Conservation (phyloP, 352 stramenopile genomes). For the Phytophthora pinifolia region DNA sequence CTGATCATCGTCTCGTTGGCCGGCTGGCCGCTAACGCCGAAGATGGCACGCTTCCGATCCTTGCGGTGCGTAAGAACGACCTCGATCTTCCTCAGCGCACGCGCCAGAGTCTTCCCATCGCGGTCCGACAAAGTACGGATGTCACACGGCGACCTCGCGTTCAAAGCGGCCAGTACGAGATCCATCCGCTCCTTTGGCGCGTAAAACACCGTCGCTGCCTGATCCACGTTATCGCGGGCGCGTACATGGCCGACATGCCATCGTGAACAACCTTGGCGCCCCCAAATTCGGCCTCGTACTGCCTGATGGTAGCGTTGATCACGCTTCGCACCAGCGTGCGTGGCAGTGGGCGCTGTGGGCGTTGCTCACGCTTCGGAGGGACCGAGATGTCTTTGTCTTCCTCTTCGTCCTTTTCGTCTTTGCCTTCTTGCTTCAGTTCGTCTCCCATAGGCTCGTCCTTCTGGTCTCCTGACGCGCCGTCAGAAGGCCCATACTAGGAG, state of each 20-base stretch:
- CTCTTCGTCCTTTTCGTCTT: slow-evolving; percentile 35
- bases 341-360: slow-evolving; percentile 44
- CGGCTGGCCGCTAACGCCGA: slow-evolving; percentile 45
- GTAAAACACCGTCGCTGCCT: slow-evolving; percentile 73
- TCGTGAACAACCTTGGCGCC: too few species aligned
- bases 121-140: too few species aligned
- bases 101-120: too few species aligned
- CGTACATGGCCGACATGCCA: too few species aligned
- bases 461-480: slow-evolving; percentile 18
- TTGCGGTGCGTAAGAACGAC: slow-evolving; percentile 59
- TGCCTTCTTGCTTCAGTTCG: slow-evolving; percentile 33
- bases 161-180: too few species aligned
- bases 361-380: slow-evolving; percentile 26
- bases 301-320: too few species aligned
- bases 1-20: slow-evolving; percentile 48
- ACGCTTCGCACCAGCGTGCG: too few species aligned
- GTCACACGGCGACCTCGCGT: too few species aligned
- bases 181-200: slow-evolving; percentile 46
- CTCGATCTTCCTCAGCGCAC: slow-evolving; percentile 53
- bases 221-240: slow-evolving; percentile 80
- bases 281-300: too few species aligned
- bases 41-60: slow-evolving; percentile 58
- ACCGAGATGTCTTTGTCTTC: slow-evolving; percentile 30
- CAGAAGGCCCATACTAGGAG: slow-evolving; percentile 28
- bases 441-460: slow-evolving; percentile 46